Percentiles rank a stretch among this genome's conserved stretches.
Evolutionary conservation across 768 basidiomycete genomes (phyloP).

Genomic region (Neoboletus magnificus): DNA sequence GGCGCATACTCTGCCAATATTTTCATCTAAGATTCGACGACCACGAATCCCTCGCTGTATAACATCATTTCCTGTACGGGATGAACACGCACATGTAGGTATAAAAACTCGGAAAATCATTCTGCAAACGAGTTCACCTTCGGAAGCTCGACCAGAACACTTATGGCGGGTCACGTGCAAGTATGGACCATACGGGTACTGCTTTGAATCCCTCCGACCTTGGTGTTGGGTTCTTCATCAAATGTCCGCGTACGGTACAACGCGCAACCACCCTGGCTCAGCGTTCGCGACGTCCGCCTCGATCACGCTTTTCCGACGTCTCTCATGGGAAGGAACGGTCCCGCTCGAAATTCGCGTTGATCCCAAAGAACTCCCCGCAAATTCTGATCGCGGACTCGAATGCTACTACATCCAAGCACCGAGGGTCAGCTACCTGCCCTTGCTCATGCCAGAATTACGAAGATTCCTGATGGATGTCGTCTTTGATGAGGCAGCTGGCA

Average conservation of each 20-base stretch:
- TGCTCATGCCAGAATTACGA: constrained; percentile 85
- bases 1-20: constrained; percentile 17
- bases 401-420: constrained; percentile 90
- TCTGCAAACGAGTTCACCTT: too few species aligned
- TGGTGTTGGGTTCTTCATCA: constrained; percentile 2
- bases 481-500: constrained; percentile 80
- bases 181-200: neutral
- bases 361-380: constrained; percentile 84
- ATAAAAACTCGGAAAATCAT: too few species aligned
- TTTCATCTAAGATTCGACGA: constrained; percentile 1
- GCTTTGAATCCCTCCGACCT: neutral
- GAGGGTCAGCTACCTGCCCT: constrained; percentile 88
- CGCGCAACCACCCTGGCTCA: constrained; percentile 47
- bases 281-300: constrained; percentile 52
- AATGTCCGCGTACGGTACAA: constrained; percentile 55
- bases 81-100: too few species aligned
- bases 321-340: constrained; percentile 90
- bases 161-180: constrained; percentile 13
- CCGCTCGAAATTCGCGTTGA: constrained; percentile 88
- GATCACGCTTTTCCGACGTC: constrained; percentile 79
- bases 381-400: constrained; percentile 85
- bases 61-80: too few species aligned
- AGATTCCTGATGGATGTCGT: constrained; percentile 89
- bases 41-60: neutral
- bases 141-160: neutral